A percentile compares a stretch with the other conserved stretches of the same genome.
Conservation (phyloP, 768 basidiomycete species). For the Pleurotus sapidus region DNA sequence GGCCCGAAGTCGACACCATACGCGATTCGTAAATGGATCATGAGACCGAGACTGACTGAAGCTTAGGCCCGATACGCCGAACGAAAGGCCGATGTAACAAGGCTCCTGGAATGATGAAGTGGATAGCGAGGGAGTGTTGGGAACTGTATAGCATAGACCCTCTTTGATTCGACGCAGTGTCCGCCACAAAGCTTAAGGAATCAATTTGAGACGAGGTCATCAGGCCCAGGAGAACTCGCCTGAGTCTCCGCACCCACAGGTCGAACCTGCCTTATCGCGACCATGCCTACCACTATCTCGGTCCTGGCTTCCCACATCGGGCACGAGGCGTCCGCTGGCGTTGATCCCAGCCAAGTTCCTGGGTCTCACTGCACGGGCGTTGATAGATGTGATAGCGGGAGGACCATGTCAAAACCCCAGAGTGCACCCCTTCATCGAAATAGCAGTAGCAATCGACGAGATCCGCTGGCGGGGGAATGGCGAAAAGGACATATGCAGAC, state of each 20-base stretch:
- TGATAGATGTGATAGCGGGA: not conserved
- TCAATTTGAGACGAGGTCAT: too few relatives aligned
- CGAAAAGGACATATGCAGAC: not conserved
- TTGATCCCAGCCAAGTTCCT: not conserved
- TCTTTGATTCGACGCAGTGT: not conserved
- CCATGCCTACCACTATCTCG: not conserved
- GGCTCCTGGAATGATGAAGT: not conserved
- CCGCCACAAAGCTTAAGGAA: too few relatives aligned
- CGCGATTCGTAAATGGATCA: not conserved
- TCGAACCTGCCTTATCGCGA: conserved; percentile 5
- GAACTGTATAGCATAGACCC: not conserved
- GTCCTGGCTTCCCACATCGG: conserved; percentile 1
- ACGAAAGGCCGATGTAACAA: not conserved
- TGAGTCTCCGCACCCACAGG: not conserved
- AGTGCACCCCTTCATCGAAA: too few relatives aligned
- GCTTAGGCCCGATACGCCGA: not conserved
- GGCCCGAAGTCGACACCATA: not conserved
- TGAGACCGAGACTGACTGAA: not conserved
- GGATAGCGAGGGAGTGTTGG: not conserved
- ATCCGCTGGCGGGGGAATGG: not conserved
- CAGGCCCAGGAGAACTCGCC: not conserved
- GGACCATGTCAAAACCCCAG: not conserved
- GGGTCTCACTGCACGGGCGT: not conserved
- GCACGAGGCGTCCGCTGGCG: not conserved
- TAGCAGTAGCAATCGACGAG: not conserved